Base-by-base conservation (phyloP, 2,329 filamentous ascomycete species). In the Cladophialophora psammophila region DNA sequence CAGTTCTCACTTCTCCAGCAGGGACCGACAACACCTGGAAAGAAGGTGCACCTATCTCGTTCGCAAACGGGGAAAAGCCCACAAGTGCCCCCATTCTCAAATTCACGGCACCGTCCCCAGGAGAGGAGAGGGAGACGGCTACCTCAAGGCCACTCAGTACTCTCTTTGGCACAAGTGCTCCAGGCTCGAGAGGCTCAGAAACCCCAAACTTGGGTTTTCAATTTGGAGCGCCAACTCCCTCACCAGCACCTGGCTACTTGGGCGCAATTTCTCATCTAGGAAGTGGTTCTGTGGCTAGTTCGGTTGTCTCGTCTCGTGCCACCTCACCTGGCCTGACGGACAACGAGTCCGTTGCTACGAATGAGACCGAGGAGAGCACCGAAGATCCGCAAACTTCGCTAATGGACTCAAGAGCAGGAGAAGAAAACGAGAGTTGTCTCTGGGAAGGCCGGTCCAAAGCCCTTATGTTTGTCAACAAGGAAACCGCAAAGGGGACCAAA, bases 391-490 rank as follows among this genome's bases (percentile, higher is more conserved):
- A 91, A 67, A 86, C 89, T 76, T 90, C 90, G 75, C 84, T 94
- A 72, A 88, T 88, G 60, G 83, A 86, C 70, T 86, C 85, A 63
- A 87, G 87, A 15, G 86, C 88, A 48, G 89, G 89, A 31, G 90
- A 94, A 76, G 89, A 91, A 75, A 85, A 92, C 65, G 92, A 95
- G 76, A 85, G 87, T 36, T 82, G 89, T 42, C 76, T 93, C 20
- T 86, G 91, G 76, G 90, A 94, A 75, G 84, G 90, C 13, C 87
- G 89, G 31, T 88, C 89, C 53, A 92, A 92, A 77, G 90, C 87
- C 12, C 79, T 90, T 69, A 90, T 90, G 76, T 87, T 88, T 72
- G 79, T 84, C 48, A 73, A 74, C 5, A 81, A 83, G 32, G 80
- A 82, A n/a, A 80, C 81, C 32, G 76, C 73, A 3, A 68, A 74